Base-by-base conservation (phyloP, 2,329 filamentous ascomycete species). In the Blastomyces percursus region DNA sequence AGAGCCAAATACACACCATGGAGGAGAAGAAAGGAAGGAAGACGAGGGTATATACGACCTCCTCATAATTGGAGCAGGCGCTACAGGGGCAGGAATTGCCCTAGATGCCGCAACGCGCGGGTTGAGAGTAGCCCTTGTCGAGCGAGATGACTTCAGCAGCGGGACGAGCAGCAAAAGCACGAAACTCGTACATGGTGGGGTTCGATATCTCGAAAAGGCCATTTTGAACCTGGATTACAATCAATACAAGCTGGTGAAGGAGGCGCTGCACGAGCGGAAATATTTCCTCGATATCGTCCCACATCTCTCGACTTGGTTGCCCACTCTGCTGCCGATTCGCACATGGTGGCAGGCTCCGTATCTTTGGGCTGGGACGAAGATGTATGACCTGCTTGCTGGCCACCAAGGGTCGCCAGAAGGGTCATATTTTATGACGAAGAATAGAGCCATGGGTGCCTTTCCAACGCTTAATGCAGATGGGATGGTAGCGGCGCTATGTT, bases 371-470 rank as follows among this genome's bases (percentile, higher is more conserved):
- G 81, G 81, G 51, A 83, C 81, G 64, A 91, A 91, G 73, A 82
- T 83, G 69, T 91, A 90, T 73, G 88, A 91, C 73, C 81, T 90
- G 68, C 81, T 91, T 62, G 88, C 88, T 66, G 87, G 87, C 12
- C 84, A 84, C 52, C 87, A 90, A 72, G 88, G 88, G 64, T 89
- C 90, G 68, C 57, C 57, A 9, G 87, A 91, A 73, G 87, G 82
- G 68, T 90, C 86, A 3, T 91, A 90, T 76, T 90, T 90, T 73
- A 76, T 91, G 70, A 90, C 87, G n/a, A 84, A 84, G 71, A 89
- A 86, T 72, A 89, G 89, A 75, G 87, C 88, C 16, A 78, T 91
- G 62, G 87, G 89, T 71, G 86, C 86, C 5, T 90, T 90, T 71
- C 88, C 88, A 7, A 90, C 90, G 88, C 75, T 91, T 65, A 89